Percentiles rank a stretch among this genome's conserved stretches.
Conservation (phyloP, 495 filamentous ascomycete genomes). For the Lasiosphaeria hispida region DNA sequence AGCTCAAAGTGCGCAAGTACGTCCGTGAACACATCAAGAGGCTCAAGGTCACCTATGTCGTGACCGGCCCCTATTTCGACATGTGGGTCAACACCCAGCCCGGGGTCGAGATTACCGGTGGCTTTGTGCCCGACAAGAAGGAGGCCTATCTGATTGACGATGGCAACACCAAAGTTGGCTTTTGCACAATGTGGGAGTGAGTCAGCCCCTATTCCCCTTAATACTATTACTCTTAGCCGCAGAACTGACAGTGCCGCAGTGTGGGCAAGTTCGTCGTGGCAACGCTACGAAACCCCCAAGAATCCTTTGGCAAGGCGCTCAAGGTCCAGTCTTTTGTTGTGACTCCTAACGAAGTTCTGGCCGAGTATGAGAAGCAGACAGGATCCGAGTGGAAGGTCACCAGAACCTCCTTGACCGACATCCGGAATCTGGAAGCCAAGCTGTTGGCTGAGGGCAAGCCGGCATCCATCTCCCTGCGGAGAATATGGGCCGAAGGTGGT, state of each 20-base stretch:
- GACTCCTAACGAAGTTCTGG: slow-evolving; percentile 58
- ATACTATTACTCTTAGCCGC: neutral
- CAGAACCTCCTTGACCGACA: slow-evolving; percentile 49
- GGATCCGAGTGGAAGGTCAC: slow-evolving; percentile 54
- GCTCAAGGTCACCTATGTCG: slow-evolving; percentile 64
- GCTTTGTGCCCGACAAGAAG: slow-evolving; percentile 55
- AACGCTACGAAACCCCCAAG: slow-evolving; percentile 54
- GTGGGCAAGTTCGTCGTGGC: slow-evolving; percentile 64
- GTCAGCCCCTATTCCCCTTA: slow-evolving; percentile 24
- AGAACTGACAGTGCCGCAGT: slow-evolving; percentile 36
- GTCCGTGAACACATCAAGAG: slow-evolving; percentile 49
- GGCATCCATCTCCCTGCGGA: slow-evolving; percentile 58
- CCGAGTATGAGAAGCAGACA: slow-evolving; percentile 65
- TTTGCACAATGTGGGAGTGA: slow-evolving; percentile 68
- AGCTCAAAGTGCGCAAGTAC: slow-evolving; percentile 62
- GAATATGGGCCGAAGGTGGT: slow-evolving; percentile 71
- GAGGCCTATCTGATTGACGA: slow-evolving; percentile 58
- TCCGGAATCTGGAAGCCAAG: slow-evolving; percentile 53
- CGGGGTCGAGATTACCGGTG: slow-evolving; percentile 40
- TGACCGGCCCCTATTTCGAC: slow-evolving; percentile 69
- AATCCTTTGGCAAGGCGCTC: slow-evolving; percentile 53
- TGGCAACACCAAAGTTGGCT: slow-evolving; percentile 55
- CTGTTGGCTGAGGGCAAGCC: slow-evolving; percentile 55
- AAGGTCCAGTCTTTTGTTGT: slow-evolving; percentile 70
- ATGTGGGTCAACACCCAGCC: slow-evolving; percentile 52